Conservation (phyloP, 2,329 filamentous ascomycete species). For the Colletotrichum sp. region DNA sequence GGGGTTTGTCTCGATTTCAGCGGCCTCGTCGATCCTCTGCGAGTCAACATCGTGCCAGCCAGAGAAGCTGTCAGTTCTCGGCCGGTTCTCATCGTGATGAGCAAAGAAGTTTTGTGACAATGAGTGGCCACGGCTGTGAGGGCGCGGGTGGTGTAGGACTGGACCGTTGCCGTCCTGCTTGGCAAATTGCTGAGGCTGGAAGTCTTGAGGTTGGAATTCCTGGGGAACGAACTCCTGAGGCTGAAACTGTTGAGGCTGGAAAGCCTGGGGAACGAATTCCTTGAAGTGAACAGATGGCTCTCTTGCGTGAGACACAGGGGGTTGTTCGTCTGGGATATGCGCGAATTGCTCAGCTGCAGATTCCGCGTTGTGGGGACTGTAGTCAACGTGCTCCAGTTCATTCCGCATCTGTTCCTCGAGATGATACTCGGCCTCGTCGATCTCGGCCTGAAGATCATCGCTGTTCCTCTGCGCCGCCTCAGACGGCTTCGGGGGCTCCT, state of each 20-base stretch:
- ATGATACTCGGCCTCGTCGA: constrained; percentile 86
- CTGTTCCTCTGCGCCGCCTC: constrained; percentile 49
- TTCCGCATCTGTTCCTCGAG: constrained; percentile 80
- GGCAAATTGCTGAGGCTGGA: constrained; percentile 53
- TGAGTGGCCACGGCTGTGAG: constrained; percentile 76
- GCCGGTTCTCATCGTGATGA: constrained; percentile 54
- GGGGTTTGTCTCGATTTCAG: constrained; percentile 76
- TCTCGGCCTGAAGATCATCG: constrained; percentile 83
- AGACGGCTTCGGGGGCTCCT: constrained; percentile 58
- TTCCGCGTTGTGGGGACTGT: constrained; percentile 66
- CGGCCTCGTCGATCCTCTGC: constrained; percentile 55
- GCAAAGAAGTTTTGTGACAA: constrained; percentile 70
- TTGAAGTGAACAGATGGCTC: constrained; percentile 54
- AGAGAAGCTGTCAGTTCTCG: constrained; percentile 35
- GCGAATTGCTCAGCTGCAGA: constrained; percentile 19
- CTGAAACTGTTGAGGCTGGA: background rate
- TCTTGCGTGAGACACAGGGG: constrained; percentile 38
- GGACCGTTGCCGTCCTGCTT: constrained; percentile 58
- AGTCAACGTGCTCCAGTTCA: constrained; percentile 79
- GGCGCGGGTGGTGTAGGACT: constrained; percentile 73
- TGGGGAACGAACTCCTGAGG: constrained; percentile 36
- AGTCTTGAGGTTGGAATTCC: background rate
- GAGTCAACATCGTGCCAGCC: constrained; percentile 45
- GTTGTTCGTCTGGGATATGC: constrained; percentile 10
- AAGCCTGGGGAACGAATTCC: constrained; percentile 24